Conservation (phyloP, 1,284 basidiomycete species). For the Sporisorium reilianum region DNA sequence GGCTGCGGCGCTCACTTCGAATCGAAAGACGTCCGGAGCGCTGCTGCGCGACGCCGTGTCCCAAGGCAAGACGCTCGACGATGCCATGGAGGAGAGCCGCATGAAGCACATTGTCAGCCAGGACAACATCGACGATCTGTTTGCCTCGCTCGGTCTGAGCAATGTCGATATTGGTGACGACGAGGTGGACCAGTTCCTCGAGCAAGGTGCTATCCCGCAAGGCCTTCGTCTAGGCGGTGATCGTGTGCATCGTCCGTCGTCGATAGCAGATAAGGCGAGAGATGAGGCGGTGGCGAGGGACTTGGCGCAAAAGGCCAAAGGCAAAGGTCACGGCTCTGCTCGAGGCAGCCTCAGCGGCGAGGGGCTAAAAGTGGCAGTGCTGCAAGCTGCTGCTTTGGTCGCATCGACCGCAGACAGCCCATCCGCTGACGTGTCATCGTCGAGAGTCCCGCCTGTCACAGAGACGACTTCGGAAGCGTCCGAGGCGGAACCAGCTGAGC, state of each 20-base stretch:
- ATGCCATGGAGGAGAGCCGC: constrained; percentile 48
- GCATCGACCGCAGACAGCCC: constrained; percentile 9
- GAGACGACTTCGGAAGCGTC: constrained; percentile 3
- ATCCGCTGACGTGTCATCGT: constrained; percentile 9
- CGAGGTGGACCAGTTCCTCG: constrained; percentile 63
- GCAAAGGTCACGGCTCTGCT: constrained; percentile 42
- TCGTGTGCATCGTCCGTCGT: constrained; percentile 39
- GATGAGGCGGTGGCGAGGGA: constrained; percentile 53
- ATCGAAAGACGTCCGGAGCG: constrained; percentile 48
- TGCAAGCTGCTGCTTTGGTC: constrained; percentile 17
- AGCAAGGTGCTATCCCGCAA: constrained; percentile 54
- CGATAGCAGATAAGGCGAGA: constrained; percentile 52
- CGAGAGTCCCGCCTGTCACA: neutral
- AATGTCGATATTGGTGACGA: constrained; percentile 60
- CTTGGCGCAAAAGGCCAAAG: constrained; percentile 44
- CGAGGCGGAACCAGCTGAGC: constrained; percentile 7
- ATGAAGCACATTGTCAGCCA: constrained; percentile 49
- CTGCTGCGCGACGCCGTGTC: constrained; percentile 49
- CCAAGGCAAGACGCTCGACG: constrained; percentile 48
- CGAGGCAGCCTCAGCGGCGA: constrained; percentile 23
- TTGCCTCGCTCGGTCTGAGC: constrained; percentile 60
- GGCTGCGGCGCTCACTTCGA: constrained; percentile 51
- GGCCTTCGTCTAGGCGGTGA: constrained; percentile 47
- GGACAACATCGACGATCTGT: constrained; percentile 62
- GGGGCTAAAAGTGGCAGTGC: neutral